phyloP scores from a whole-genome alignment of 768 basidiomycete genomes.

The Lentinula sp. region DNA sequence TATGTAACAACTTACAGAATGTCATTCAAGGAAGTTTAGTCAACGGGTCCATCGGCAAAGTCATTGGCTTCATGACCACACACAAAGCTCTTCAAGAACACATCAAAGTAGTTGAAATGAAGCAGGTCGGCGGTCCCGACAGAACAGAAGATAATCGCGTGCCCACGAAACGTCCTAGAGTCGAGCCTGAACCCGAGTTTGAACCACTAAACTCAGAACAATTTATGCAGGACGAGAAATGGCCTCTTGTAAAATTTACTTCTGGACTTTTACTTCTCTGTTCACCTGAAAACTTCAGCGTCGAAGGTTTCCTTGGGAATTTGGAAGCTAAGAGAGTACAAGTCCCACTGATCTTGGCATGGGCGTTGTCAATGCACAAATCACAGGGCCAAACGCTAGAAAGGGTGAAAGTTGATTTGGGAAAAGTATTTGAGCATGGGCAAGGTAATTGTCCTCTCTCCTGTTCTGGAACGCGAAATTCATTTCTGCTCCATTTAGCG shows the following conservation, averaged over 20 bases:
- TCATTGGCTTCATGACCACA: slow-evolving; percentile 41
- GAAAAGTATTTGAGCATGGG: slow-evolving; percentile 72
- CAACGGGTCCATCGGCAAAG: slow-evolving; percentile 63
- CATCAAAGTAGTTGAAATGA: slow-evolving; percentile 30
- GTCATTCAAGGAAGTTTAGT: slow-evolving; percentile 61
- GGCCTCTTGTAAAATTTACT: slow-evolving; percentile 60
- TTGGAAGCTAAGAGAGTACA: slow-evolving; percentile 52
- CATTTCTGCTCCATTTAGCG: slow-evolving; percentile 25
- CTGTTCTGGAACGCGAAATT: background rate
- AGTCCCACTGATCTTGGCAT: slow-evolving; percentile 75
- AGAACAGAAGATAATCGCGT: background rate
- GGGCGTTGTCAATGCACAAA: slow-evolving; percentile 87
- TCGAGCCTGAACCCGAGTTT: background rate
- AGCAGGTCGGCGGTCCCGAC: slow-evolving; percentile 1
- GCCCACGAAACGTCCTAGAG: background rate
- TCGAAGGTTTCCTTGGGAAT: slow-evolving; percentile 52
- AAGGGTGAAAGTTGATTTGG: slow-evolving; percentile 74
- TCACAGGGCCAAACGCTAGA: slow-evolving; percentile 88
- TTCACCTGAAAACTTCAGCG: slow-evolving; percentile 53
- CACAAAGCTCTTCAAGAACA: slow-evolving; percentile 33
- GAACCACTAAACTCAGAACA: background rate
- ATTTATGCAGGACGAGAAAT: slow-evolving; percentile 20
- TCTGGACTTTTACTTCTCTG: slow-evolving; percentile 41
- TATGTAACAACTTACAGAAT: slow-evolving; percentile 36
- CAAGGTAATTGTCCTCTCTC: slow-evolving; percentile 47